A percentile compares a stretch with the other conserved stretches of the same genome.
These are phyloP conservation scores for Fusarium siculi DNA, from an alignment of 2,329 filamentous ascomycete species.

Conservation along the genomic window DNA sequence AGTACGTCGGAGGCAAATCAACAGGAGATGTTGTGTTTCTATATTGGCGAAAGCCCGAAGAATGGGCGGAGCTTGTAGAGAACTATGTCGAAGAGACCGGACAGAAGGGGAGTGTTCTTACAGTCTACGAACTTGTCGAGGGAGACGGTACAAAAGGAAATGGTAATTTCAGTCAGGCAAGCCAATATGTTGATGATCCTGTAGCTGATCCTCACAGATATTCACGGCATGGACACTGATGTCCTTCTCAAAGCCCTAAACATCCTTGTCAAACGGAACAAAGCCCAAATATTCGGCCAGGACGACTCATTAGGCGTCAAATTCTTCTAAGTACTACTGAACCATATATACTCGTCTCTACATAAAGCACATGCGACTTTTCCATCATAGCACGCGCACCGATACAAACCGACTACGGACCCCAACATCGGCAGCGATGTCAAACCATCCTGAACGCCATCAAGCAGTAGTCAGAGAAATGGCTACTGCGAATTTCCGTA, in stretches of 20 bases:
- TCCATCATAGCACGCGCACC: constrained; percentile 2
- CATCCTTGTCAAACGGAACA: constrained; percentile 87
- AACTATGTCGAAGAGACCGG: constrained; percentile 88
- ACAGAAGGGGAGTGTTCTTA: constrained; percentile 89
- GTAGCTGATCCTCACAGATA: constrained; percentile 63
- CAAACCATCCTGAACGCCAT: constrained; percentile 36
- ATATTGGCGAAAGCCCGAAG: constrained; percentile 87
- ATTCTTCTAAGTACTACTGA: constrained; percentile 77
- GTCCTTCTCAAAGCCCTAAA: constrained; percentile 82
- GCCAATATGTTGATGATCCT: background rate
- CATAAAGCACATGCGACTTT: constrained; percentile 23
- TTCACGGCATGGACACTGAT: constrained; percentile 88
- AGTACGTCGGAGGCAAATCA: constrained; percentile 66
- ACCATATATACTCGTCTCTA: constrained; percentile 30
- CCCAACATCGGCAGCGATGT: constrained; percentile 13
- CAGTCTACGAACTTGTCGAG: constrained; percentile 89
- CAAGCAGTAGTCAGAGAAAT: constrained; percentile 8
- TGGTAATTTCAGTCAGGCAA: constrained; percentile 57
- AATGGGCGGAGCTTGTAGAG: constrained; percentile 86
- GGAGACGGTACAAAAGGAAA: constrained; percentile 81
- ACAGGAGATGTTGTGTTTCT: constrained; percentile 70
- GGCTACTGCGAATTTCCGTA: constrained; percentile 44
- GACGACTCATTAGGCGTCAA: constrained; percentile 93
- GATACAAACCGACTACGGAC: constrained; percentile 11
- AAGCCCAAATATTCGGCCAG: constrained; percentile 91